phyloP scores from a whole-genome alignment of 1,284 basidiomycete species.

The Ganoderma sinense region DNA sequence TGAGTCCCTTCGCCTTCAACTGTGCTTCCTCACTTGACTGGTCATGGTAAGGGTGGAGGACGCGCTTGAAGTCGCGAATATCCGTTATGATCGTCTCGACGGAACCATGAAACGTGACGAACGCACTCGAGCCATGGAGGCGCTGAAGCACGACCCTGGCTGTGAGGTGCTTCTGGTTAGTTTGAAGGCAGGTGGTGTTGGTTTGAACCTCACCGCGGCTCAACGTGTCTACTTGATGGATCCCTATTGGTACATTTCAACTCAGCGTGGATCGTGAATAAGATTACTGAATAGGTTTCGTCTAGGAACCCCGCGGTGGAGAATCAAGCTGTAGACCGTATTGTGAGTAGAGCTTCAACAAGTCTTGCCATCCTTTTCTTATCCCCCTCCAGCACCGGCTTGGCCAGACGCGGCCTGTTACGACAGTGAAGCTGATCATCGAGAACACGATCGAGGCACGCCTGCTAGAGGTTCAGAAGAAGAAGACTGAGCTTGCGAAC shows the following conservation, averaged over 20 bases:
- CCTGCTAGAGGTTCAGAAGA: constrained; percentile 89
- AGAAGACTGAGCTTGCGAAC: constrained; percentile 93
- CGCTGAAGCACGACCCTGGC: constrained; percentile 83
- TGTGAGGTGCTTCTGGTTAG: constrained; percentile 96
- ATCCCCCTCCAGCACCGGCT: constrained; percentile 78
- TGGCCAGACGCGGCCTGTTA: constrained; percentile 91
- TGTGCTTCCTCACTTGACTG: constrained; percentile 24
- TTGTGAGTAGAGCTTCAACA: constrained; percentile 55
- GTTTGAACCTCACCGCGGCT: constrained; percentile 92
- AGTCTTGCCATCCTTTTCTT: constrained; percentile 2
- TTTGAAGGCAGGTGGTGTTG: constrained; percentile 96
- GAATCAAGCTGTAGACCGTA: constrained; percentile 94
- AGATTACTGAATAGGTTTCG: not conserved
- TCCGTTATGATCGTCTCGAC: constrained; percentile 91
- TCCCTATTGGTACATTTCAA: constrained; percentile 80
- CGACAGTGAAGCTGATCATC: constrained; percentile 92
- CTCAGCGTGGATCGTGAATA: not conserved
- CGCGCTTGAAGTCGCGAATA: constrained; percentile 82
- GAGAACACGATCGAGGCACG: constrained; percentile 93
- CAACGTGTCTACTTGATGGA: constrained; percentile 95
- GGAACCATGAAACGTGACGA: constrained; percentile 98
- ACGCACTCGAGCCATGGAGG: constrained; percentile 88
- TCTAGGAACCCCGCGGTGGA: constrained; percentile 95
- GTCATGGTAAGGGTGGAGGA: constrained; percentile 77
- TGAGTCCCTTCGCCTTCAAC: constrained; percentile 45